Evolutionary conservation across 176 grass and related monocot genomes (phyloP), one percentile per base, ranked within the genome.

Genomic region (Triticum timopheevii): DNA sequence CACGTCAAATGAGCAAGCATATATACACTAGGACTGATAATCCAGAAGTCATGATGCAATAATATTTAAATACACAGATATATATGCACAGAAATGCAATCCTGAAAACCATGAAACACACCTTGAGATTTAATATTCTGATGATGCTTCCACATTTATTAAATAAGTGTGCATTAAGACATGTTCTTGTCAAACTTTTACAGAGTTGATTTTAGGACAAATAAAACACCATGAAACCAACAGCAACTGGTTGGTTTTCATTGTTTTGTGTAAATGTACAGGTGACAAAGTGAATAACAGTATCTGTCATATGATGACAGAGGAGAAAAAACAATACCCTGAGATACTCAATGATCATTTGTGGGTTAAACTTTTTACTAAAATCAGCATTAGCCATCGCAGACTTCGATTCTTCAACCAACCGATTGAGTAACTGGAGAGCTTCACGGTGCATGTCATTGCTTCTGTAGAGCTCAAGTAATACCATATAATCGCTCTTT

Each of bases 261-360:
- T 13, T 52, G 24, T 27, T 71, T 64, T 80, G 16, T 70, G 30
- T 76, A 79, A 83, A 83, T 50, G 49, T 45, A n/a, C 50, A 36
- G 30, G 28, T 77, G 24, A 58, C 17, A n/a, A 73, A 47, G 19
- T 85, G 13, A 44, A 54, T 11, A 83, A 58, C 7, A 61, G 8
- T 49, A 44, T 68, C 9, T 75, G 69, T 33, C 64, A 78, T 61
- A 89, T 73, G 20, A 13, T 36, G 71, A 52, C 47, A 65, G 61
- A 65, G 30, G 72, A 73, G 25, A 36, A 85, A 28, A 27, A 81
- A 36, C 64, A 47, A 78, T 94, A 99, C 97, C 97, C 93, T 91
- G 50, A 99, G 90, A 93, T 99, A 99, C 47, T 96, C 94, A 47
- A 99, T 90, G 78, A 99, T 96, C 87, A 94, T 96, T 86, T 88